Evolutionary conservation across 805 yeast species (phyloP).

Genomic region (Ogataea methanolica): DNA sequence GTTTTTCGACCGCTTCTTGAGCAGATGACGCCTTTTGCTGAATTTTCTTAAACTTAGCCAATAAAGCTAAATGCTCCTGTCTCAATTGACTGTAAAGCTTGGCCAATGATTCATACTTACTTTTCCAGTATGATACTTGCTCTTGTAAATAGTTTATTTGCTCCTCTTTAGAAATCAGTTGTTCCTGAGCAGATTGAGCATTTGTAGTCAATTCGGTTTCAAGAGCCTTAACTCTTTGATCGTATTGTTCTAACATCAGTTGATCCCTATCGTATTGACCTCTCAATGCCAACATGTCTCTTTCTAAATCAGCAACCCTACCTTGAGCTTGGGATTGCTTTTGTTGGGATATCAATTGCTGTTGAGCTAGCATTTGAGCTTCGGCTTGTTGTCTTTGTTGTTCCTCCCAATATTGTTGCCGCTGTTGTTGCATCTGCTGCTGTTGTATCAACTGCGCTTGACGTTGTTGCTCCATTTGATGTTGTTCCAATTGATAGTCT

Average conservation of each 20-base stretch:
- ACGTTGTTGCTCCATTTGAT: constrained; percentile 52
- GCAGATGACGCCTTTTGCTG: constrained; percentile 87
- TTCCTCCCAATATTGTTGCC: constrained; percentile 68
- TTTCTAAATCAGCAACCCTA: constrained; percentile 73
- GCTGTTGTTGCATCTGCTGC: constrained; percentile 62
- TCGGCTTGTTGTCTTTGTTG: constrained; percentile 69
- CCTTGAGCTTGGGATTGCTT: constrained; percentile 72
- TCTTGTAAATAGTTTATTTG: constrained; percentile 64
- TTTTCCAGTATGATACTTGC: constrained; percentile 73
- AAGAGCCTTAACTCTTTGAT: constrained; percentile 72
- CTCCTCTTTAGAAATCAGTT: constrained; percentile 72
- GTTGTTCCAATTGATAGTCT: constrained; percentile 55
- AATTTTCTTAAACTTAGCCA: constrained; percentile 71
- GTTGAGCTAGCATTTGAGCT: constrained; percentile 67
- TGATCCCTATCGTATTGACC: constrained; percentile 87
- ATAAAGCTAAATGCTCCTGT: constrained; percentile 80
- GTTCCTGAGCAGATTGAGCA: constrained; percentile 63
- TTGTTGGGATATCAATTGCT: constrained; percentile 63
- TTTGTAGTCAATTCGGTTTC: constrained; percentile 66
- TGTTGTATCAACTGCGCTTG: constrained; percentile 63
- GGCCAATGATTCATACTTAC: constrained; percentile 84
- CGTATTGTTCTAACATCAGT: constrained; percentile 79
- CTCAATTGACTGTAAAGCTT: constrained; percentile 86
- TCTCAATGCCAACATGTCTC: constrained; percentile 67
- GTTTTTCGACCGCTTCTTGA: constrained; percentile 81